Evolutionary conservation across 176 grass and related monocot species (phyloP).

Genomic region (Zoysia pacifica): DNA sequence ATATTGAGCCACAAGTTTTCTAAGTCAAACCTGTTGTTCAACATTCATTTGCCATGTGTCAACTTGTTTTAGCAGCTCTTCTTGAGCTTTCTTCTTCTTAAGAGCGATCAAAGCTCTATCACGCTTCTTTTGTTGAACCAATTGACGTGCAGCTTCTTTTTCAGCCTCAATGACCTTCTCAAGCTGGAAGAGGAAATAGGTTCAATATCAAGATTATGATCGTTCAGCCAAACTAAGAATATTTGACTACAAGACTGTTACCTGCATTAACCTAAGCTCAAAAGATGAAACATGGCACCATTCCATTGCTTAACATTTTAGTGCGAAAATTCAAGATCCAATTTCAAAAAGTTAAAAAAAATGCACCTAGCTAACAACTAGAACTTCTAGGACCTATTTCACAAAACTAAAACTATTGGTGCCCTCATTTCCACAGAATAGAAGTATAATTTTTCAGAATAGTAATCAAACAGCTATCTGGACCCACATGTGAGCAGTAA

Average conservation of each 20-base stretch:
- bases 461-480: not conserved
- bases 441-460: not conserved
- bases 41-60: constrained; percentile 97
- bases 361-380: not conserved
- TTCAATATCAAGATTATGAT: constrained; percentile 10
- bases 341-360: not conserved
- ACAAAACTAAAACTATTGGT: not conserved
- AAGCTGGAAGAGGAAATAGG: constrained; percentile 53
- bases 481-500: not conserved
- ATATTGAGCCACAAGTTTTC: constrained; percentile 21
- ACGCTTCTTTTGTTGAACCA: constrained; percentile 85
- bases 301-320: constrained; percentile 1
- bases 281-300: not conserved
- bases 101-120: constrained; percentile 95
- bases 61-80: constrained; percentile 88
- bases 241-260: not conserved
- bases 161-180: constrained; percentile 90
- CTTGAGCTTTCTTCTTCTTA: constrained; percentile 97
- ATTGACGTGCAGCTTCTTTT: constrained; percentile 83
- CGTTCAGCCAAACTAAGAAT: not conserved
- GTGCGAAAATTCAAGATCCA: not conserved
- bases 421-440: not conserved
- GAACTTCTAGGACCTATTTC: not conserved
- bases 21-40: constrained; percentile 74
- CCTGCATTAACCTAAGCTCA: not conserved